These are phyloP conservation scores for Biancaea sappan DNA, from an alignment of 306 rosid genomes.

Conservation along the genomic window DNA sequence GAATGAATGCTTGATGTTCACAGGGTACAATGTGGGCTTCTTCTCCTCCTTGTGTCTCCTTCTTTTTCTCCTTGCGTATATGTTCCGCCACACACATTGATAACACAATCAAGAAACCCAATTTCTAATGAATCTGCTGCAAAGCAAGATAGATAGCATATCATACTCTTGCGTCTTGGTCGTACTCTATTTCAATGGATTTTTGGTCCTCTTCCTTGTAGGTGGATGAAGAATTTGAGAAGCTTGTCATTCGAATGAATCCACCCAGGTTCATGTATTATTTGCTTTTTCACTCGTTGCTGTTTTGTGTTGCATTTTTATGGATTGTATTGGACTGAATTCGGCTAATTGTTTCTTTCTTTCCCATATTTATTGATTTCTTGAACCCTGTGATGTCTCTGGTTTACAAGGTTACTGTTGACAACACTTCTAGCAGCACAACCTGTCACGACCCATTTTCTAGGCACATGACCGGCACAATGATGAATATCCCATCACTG, in stretches of 20 bases:
- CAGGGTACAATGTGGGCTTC: too few species aligned
- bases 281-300: not conserved
- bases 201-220: slow-evolving; percentile 69
- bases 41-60: too few species aligned
- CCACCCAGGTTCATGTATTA: slow-evolving; percentile 72
- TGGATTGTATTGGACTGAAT: too few species aligned
- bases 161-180: too few species aligned
- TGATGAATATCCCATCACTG: too few species aligned
- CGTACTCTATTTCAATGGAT: too few species aligned
- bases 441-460: too few species aligned
- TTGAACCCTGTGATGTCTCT: slow-evolving; percentile 7
- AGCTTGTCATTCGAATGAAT: slow-evolving; percentile 84
- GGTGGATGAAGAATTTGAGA: slow-evolving; percentile 74
- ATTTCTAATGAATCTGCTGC: not conserved
- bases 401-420: slow-evolving; percentile 80
- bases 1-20: too few species aligned
- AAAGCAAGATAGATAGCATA: slow-evolving; percentile 1
- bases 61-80: too few species aligned
- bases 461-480: too few species aligned
- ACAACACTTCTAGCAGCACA: slow-evolving; percentile 66
- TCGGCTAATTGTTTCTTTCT: slow-evolving; percentile 6
- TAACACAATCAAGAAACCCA: not conserved
- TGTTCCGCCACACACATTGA: slow-evolving; percentile 20
- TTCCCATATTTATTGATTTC: not conserved
- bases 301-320: not conserved